Percentiles rank a stretch among this genome's conserved stretches.
These are phyloP conservation scores for Penicillium olsonii DNA, from an alignment of 2,329 filamentous ascomycete species.

Conservation along the genomic window DNA sequence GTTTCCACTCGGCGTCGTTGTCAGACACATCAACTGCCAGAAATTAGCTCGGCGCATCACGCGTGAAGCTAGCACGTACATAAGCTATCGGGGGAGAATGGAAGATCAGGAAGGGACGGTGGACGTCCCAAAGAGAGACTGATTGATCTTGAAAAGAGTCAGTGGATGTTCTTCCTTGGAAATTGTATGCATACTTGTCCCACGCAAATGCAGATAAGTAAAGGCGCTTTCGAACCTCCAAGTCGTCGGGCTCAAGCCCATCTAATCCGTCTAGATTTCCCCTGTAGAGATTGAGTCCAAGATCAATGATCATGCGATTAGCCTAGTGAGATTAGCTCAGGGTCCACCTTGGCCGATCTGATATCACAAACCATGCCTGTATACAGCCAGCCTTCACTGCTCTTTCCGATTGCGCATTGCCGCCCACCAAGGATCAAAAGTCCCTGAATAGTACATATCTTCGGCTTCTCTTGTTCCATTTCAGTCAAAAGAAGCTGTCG, in stretches of 20 bases:
- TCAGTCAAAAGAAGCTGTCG: conserved; percentile 17
- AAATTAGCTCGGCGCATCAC: conserved; percentile 3
- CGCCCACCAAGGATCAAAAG: conserved; percentile 22
- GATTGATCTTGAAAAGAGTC: conserved; percentile 11
- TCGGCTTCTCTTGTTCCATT: conserved; percentile 17
- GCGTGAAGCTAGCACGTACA: not conserved
- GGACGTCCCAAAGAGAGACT: conserved; percentile 22
- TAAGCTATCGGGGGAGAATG: conserved; percentile 4
- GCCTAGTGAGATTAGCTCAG: conserved; percentile 3
- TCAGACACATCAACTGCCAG: conserved; percentile 10
- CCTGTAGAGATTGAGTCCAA: conserved; percentile 10
- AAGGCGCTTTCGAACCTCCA: conserved; percentile 21
- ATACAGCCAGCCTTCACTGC: conserved; percentile 24
- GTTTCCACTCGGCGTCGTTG: conserved; percentile 14
- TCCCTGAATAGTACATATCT: conserved; percentile 22
- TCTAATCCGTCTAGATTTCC: conserved; percentile 1
- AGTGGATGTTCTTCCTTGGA: not conserved
- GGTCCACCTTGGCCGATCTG: not conserved
- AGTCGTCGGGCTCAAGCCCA: conserved; percentile 16
- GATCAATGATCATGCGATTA: conserved; percentile 23
- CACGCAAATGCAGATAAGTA: conserved; percentile 20
- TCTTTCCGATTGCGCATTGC: conserved; percentile 22
- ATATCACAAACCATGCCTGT: conserved; percentile 18
- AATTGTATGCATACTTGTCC: conserved; percentile 15
- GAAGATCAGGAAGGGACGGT: conserved; percentile 14